Base-by-base conservation (phyloP, 116 monocot genomes). In the Phalaenopsis hybrid region DNA sequence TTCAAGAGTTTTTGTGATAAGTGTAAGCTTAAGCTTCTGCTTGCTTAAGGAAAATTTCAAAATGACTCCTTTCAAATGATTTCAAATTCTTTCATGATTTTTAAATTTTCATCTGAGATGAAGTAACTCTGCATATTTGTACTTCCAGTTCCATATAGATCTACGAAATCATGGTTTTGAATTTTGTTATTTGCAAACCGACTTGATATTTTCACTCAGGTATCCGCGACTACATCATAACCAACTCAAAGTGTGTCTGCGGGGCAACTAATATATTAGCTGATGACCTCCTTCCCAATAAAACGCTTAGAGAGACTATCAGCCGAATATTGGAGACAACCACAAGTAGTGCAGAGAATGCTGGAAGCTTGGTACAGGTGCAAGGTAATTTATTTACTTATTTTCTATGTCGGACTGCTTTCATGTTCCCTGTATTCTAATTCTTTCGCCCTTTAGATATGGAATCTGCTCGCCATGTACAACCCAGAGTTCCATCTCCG, bases 1-100 rank as follows among this genome's bases (percentile, higher is more conserved):
- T 96, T 92, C 86, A 89, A 85, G 65, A 96, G 94, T 84, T 96
- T 94, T 58, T 94, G 94, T 87, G 97, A 98, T 74, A 91, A 88
- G 88, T 98, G 97, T 92, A 87, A 86, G 92, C 18, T 69, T 75
- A 25, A 44, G 28, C n/a, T 79, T 44, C 37, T 79, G 67, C 31
- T 31, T 67, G 28, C 31, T 25, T 25, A 23, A 67, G 31, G 67
- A 67, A 65, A 6, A 2, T 28, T 8, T 16, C 41, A 67, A 65
- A 67, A 67, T 25, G 31, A 11, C 11, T 28, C 67, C 21, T 28
- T 67, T 67, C 67, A 67, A 67, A 23, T 67, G 67, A 67, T 67
- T 67, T 55, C 4, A 55, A 55, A 0, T 55, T 55, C 55, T 55
- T 17, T 55, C 15, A 15, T 55, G 55, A 15, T 55, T 55, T 0